Percentiles rank a stretch among this genome's conserved stretches.
Conservation (phyloP, 805 yeast genomes). For the Metschnikowia dekortorum region DNA sequence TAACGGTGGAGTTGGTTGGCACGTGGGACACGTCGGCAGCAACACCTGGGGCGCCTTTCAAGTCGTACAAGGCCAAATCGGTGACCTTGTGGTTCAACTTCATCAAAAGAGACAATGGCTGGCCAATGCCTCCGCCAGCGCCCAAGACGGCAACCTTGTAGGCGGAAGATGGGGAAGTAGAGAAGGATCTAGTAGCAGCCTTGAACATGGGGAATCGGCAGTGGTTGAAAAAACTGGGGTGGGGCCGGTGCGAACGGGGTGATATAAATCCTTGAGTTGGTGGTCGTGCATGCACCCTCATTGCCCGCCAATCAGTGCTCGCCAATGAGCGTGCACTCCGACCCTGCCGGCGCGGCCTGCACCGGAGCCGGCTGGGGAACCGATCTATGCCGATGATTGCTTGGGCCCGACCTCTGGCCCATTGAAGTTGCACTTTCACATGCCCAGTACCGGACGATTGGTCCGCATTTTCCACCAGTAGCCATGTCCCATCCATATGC, state of each 20-base stretch:
- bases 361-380: neutral
- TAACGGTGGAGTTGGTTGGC: slow-evolving; percentile 86
- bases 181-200: slow-evolving; percentile 59
- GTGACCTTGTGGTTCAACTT: slow-evolving; percentile 88
- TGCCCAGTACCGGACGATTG: neutral
- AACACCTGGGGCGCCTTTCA: slow-evolving; percentile 92
- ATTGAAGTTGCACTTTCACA: neutral
- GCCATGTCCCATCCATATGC: neutral
- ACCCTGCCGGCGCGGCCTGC: slow-evolving; percentile 2
- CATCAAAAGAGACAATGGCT: slow-evolving; percentile 57
- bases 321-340: slow-evolving; percentile 1
- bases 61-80: slow-evolving; percentile 79
- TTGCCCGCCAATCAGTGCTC: slow-evolving; percentile 6
- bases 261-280: slow-evolving; percentile 2
- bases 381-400: neutral
- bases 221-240: neutral
- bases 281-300: slow-evolving; percentile 2
- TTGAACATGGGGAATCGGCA: slow-evolving; percentile 44
- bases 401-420: neutral
- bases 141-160: slow-evolving; percentile 75
- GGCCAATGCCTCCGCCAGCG: slow-evolving; percentile 93
- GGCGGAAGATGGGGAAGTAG: slow-evolving; percentile 60
- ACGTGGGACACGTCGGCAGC: slow-evolving; percentile 94
- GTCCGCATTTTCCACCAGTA: neutral
- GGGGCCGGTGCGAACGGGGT: slow-evolving; percentile 1